Percentiles rank a stretch among this genome's conserved stretches.
Conservation (phyloP, 176 grass and related monocot genomes). For the Zea luxurians region DNA sequence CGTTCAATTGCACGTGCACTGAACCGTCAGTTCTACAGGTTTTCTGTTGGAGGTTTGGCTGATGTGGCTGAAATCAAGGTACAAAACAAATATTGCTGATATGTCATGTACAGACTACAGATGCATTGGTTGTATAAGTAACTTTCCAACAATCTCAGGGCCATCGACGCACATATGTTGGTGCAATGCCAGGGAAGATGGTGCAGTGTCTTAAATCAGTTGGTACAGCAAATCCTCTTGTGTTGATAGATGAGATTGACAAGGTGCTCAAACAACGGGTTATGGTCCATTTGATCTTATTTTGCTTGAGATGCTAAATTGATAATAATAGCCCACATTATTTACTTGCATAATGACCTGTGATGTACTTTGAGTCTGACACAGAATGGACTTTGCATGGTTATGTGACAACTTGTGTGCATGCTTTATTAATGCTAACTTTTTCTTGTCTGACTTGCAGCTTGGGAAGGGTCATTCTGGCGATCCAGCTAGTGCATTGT, state of each 20-base stretch:
- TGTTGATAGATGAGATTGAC: constrained; percentile 98
- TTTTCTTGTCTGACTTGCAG: constrained; percentile 49
- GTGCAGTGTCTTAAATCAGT: constrained; percentile 97
- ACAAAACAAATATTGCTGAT: constrained; percentile 12
- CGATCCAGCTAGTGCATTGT: constrained; percentile 93
- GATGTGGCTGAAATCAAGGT: constrained; percentile 99
- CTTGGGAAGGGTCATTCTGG: constrained; percentile 95
- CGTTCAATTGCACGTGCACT: constrained; percentile 97
- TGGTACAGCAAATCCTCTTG: constrained; percentile 92
- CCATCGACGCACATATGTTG: constrained; percentile 93
- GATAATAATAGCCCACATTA: constrained; percentile 5
- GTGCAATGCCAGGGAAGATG: constrained; percentile 99
- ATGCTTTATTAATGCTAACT: constrained; percentile 11
- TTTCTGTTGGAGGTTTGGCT: constrained; percentile 98
- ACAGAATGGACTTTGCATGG: constrained; percentile 22
- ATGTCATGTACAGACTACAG: constrained; percentile 28
- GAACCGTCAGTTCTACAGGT: constrained; percentile 87
- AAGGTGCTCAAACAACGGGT: constrained; percentile 60
- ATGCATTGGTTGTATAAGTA: constrained; percentile 9
- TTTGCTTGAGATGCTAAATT: constrained; percentile 30
- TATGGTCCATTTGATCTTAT: not conserved
- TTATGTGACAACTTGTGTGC: constrained; percentile 17
- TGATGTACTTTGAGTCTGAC: constrained; percentile 10
- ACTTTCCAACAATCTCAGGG: constrained; percentile 65
- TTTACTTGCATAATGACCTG: constrained; percentile 32